Evolutionary conservation across 345 rosid genomes (phyloP).

Genomic region (Laguncularia racemosa): DNA sequence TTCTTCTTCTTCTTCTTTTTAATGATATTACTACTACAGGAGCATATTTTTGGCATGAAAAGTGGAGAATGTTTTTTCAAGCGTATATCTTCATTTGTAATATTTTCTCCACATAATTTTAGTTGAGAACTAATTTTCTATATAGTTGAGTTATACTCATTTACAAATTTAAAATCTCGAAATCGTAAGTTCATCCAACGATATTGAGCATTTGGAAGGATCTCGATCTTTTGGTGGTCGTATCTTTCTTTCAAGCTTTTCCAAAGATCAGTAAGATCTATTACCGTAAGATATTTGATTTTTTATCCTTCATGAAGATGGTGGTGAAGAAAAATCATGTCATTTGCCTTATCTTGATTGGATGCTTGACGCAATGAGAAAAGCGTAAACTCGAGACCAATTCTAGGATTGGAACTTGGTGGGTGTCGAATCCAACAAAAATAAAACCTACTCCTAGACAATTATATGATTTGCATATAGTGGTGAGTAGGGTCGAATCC

Average conservation of each 20-base stretch:
- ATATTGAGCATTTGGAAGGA: neutral
- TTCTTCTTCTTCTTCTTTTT: too few species aligned
- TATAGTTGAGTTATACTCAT: neutral
- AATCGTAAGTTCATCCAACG: neutral
- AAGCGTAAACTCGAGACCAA: too few species aligned
- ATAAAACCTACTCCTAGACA: too few species aligned
- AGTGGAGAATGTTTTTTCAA: neutral
- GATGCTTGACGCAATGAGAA: too few species aligned
- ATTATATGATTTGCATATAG: too few species aligned
- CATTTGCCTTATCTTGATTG: neutral
- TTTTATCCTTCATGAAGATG: neutral
- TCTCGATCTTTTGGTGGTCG: neutral
- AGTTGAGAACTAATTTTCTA: neutral
- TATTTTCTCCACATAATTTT: neutral
- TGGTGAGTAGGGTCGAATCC: too few species aligned
- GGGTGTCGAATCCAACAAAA: too few species aligned
- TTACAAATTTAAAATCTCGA: neutral
- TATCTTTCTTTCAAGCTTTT: neutral
- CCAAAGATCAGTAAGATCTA: neutral
- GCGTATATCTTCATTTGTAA: neutral
- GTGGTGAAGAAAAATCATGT: neutral
- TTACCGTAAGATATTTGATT: neutral
- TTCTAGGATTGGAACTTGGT: too few species aligned
- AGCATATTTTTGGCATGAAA: neutral
- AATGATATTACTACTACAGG: neutral